Evolutionary conservation across 345 rosid species (phyloP), one percentile per base, ranked within the genome.

Genomic region (Xanthoceras sorbifolium): DNA sequence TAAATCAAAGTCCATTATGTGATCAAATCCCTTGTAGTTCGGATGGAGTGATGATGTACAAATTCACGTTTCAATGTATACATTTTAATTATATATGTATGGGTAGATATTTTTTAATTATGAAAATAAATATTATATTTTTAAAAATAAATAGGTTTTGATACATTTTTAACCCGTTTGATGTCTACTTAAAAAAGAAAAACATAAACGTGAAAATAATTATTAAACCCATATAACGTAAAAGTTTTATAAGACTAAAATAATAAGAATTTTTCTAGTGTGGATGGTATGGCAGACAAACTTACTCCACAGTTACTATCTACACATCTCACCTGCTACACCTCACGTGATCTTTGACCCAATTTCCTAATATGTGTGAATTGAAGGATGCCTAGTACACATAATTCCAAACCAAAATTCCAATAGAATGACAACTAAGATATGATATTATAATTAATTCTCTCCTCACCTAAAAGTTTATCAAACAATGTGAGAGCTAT

Each of bases 381-480:
- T 22, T 50, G 52, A 29, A 18, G 48, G 72, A 73, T 52, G 82
- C 79, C 84, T 68, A 86, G 81, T 80, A 86, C 90, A 78, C 87
- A 83, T 73, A 70, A 76, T 55, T 86, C 92, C 92, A 91, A 83
- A 79, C 81, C 83, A 75, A 84, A 74, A 82, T 77, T 81, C 90
- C 89, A 86, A 77, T 29, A 62, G 88, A 89, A 90, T 77, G 91
- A 82, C 91, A 88, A 70, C 89, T 81, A 78, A 72, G 80, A 71
- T 78, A 77, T 77, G 70, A 67, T 63, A 69, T 54, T 71, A 79
- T 61, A n/a, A 65, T 5, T 11, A 2, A 34, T 14, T 69, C 2
- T 25, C 70, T 77, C 81, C 79, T n/a, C 81, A 77, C 89, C 88
- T 72, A 79, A 79, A 85, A 77, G 78, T 72, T 79, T 28, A 57